These are phyloP conservation scores for Cercophora newfieldiana DNA, from an alignment of 495 filamentous ascomycete species.

Conservation along the genomic window DNA sequence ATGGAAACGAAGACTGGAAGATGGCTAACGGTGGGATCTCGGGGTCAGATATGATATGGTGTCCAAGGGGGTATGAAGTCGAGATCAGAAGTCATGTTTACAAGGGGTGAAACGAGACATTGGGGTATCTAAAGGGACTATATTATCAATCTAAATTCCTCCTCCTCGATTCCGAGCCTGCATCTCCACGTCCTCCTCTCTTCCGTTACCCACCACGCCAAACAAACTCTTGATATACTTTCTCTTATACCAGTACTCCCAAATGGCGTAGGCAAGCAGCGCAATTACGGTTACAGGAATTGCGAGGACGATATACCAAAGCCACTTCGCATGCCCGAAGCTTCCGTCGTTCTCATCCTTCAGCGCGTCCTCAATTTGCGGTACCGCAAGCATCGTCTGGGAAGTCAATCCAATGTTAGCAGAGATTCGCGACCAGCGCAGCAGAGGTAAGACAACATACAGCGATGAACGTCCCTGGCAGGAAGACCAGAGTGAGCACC, in stretches of 20 bases:
- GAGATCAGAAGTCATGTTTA: background rate
- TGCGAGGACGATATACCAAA: slow-evolving; percentile 9
- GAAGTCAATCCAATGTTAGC: background rate
- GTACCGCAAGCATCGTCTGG: slow-evolving; percentile 12
- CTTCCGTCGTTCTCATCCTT: background rate
- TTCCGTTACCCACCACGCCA: background rate
- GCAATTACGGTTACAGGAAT: slow-evolving; percentile 1
- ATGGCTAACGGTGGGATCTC: background rate
- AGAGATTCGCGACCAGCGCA: background rate
- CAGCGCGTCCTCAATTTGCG: slow-evolving; percentile 11
- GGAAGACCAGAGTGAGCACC: slow-evolving; percentile 7
- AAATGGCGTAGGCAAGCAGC: background rate
- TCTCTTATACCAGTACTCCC: slow-evolving; percentile 13
- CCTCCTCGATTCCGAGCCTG: no score
- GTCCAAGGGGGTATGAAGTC: background rate
- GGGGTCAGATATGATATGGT: slow-evolving; percentile 4
- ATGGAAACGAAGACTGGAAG: background rate
- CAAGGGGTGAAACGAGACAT: background rate
- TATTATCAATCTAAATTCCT: no score
- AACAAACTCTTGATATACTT: slow-evolving; percentile 8
- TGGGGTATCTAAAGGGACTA: no score
- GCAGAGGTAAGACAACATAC: background rate
- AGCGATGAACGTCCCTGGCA: slow-evolving; percentile 13
- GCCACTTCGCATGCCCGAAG: slow-evolving; percentile 5
- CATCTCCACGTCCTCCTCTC: background rate